Conservation (phyloP, 805 yeast species). For the Maudiozyma pseudohumilis region DNA sequence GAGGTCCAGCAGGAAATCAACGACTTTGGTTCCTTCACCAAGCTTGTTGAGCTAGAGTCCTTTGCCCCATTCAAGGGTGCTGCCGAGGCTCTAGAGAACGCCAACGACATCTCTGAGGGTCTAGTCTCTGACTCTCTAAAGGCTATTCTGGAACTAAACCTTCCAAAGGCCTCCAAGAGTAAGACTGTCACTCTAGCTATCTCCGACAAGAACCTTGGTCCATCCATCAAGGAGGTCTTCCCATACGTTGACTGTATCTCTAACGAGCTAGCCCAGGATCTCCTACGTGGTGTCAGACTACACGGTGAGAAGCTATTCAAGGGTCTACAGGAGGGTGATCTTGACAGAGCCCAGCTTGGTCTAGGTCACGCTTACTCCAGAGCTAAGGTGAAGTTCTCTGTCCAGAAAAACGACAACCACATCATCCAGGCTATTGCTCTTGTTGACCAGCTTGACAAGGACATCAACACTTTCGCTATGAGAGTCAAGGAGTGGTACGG, state of each 20-base stretch:
- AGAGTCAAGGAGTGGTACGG: constrained; percentile 98
- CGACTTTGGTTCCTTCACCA: constrained; percentile 81
- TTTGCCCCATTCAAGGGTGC: constrained; percentile 99
- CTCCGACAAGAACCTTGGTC: constrained; percentile 91
- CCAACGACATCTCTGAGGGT: constrained; percentile 96
- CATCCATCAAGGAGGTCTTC: constrained; percentile 85
- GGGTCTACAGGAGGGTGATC: constrained; percentile 87
- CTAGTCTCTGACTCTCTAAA: constrained; percentile 87
- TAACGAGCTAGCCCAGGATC: constrained; percentile 87
- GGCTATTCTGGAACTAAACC: constrained; percentile 77
- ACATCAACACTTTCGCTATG: constrained; percentile 94
- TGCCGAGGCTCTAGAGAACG: constrained; percentile 97
- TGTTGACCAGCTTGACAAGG: constrained; percentile 95
- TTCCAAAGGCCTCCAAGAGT: constrained; percentile 66
- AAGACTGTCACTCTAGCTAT: constrained; percentile 71
- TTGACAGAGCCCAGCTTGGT: constrained; percentile 97
- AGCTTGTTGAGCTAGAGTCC: constrained; percentile 84
- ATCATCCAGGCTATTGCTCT: constrained; percentile 97
- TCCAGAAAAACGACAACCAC: constrained; percentile 97
- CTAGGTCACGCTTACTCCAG: constrained; percentile 98
- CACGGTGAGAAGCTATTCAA: constrained; percentile 84
- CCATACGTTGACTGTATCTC: constrained; percentile 85
- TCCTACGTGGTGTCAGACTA: constrained; percentile 87
- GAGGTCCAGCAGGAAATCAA: constrained; percentile 89
- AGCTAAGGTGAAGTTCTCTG: constrained; percentile 97